These are phyloP conservation scores for Moelleriella libera DNA, from an alignment of 2,329 filamentous ascomycete genomes.

Conservation along the genomic window DNA sequence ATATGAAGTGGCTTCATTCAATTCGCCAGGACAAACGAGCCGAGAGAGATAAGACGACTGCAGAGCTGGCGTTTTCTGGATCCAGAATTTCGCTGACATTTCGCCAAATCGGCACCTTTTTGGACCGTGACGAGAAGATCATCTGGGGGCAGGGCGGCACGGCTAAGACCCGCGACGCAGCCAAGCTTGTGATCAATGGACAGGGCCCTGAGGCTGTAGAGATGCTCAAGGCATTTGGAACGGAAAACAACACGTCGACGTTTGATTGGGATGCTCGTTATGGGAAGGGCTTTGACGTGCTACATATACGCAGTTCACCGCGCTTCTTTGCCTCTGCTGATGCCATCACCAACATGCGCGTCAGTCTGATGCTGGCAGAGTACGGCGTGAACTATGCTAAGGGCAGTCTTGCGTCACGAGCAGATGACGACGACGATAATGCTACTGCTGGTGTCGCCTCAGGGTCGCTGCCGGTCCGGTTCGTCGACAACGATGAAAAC, in stretches of 20 bases:
- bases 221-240: conserved; percentile 68
- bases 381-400: conserved; percentile 30
- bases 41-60: conserved; percentile 47
- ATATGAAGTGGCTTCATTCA: conserved; percentile 80
- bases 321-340: conserved; percentile 37
- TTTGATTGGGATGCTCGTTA: conserved; percentile 69
- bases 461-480: conserved; percentile 25
- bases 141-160: conserved; percentile 93
- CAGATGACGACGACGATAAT: not conserved
- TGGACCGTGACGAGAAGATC: conserved; percentile 43
- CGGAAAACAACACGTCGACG: conserved; percentile 61
- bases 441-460: not conserved
- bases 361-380: conserved; percentile 36
- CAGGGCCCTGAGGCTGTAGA: conserved; percentile 48
- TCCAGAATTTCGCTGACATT: conserved; percentile 88
- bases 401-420: conserved; percentile 20
- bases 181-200: conserved; percentile 54
- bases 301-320: conserved; percentile 45
- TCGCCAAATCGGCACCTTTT: conserved; percentile 73
- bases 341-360: conserved; percentile 29
- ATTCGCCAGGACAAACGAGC: conserved; percentile 78
- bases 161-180: conserved; percentile 46
- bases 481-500: conserved; percentile 37
- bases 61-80: conserved; percentile 59
- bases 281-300: conserved; percentile 69